phyloP scores from a whole-genome alignment of 345 rosid genomes.

The Pugionium cornutum region DNA sequence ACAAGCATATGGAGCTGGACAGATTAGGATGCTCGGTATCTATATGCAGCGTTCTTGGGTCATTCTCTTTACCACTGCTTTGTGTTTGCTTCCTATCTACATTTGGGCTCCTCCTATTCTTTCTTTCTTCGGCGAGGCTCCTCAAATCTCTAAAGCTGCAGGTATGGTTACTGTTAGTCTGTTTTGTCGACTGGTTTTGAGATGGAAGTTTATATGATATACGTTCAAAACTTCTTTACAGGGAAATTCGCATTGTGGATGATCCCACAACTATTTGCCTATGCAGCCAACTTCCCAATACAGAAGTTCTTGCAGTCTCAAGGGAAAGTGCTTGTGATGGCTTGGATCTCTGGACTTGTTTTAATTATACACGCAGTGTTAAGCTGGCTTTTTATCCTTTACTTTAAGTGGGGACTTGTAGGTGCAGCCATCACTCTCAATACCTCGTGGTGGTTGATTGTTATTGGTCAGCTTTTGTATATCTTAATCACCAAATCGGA shows the following conservation, averaged over 20 bases:
- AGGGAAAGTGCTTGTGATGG: conserved; percentile 81
- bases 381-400: conserved; percentile 80
- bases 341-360: conserved; percentile 68
- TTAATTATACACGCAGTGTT: conserved; percentile 57
- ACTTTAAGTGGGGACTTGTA: conserved; percentile 72
- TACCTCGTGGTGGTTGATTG: conserved; percentile 85
- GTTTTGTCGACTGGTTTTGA: background rate
- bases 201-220: background rate
- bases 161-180: conserved; percentile 40
- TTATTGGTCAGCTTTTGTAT: conserved; percentile 64
- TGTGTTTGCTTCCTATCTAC: conserved; percentile 61
- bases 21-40: conserved; percentile 72
- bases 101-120: conserved; percentile 89
- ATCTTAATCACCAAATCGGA: conserved; percentile 82
- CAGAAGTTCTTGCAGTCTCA: conserved; percentile 91
- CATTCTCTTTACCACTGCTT: conserved; percentile 71
- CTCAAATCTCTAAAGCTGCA: conserved; percentile 78
- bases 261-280: conserved; percentile 85
- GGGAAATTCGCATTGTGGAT: conserved; percentile 92
- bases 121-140: conserved; percentile 66
- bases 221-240: conserved; percentile 24
- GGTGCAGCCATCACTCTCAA: conserved; percentile 90
- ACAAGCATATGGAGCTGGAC: conserved; percentile 90
- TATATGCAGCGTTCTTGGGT: conserved; percentile 98
- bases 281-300: conserved; percentile 83